Evolutionary conservation across 495 filamentous ascomycete genomes (phyloP).

Genomic region (Hypoxylon rickii): DNA sequence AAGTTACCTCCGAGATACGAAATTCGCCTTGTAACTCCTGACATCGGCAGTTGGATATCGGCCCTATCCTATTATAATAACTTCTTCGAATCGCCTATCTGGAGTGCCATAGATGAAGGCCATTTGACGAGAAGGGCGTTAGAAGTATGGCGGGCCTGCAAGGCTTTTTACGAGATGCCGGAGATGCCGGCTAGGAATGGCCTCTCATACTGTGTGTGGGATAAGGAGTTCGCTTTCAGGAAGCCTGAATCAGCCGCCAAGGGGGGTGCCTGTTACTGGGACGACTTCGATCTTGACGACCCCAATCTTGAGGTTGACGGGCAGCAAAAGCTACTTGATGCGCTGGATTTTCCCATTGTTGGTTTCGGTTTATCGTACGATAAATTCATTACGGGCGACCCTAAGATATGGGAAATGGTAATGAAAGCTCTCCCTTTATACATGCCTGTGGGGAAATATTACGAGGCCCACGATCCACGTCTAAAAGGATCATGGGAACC

Average conservation of each 20-base stretch:
- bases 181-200: constrained; percentile 40
- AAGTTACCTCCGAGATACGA: constrained; percentile 27
- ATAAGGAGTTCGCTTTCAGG: constrained; percentile 52
- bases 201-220: constrained; percentile 50
- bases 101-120: constrained; percentile 27
- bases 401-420: constrained; percentile 17
- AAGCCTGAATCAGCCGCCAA: constrained; percentile 42
- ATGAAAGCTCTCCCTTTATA: constrained; percentile 15
- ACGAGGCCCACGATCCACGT: constrained; percentile 20
- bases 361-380: constrained; percentile 27
- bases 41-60: constrained; percentile 14
- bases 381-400: constrained; percentile 18
- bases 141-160: constrained; percentile 15
- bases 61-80: constrained; percentile 26
- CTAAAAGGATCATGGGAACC: constrained; percentile 25
- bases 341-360: constrained; percentile 31
- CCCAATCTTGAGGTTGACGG: constrained; percentile 19
- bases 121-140: constrained; percentile 16
- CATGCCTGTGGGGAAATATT: constrained; percentile 11
- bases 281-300: constrained; percentile 33
- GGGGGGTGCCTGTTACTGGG: constrained; percentile 50
- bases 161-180: constrained; percentile 24
- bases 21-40: constrained; percentile 20
- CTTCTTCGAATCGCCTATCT: constrained; percentile 20
- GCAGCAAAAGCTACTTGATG: constrained; percentile 17